Evolutionary conservation across 768 basidiomycete species (phyloP), one percentile per base, ranked within the genome.

Genomic region (Suillus bovinus): DNA sequence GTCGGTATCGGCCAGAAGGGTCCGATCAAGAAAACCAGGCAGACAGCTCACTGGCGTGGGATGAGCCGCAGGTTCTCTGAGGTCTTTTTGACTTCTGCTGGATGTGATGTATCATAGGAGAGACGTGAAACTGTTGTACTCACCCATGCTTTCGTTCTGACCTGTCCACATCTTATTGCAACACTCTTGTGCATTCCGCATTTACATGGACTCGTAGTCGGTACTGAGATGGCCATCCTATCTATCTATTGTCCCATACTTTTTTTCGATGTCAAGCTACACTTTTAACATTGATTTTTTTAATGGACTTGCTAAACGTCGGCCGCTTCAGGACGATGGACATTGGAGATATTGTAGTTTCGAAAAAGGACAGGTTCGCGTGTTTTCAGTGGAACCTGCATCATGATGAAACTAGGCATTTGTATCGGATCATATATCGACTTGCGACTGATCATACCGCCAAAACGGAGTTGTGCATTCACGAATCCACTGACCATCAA

Each of bases 51-150:
- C 27, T 52, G 22, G 61, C 64, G 22, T 70, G 68, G 69, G 33
- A 52, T 24, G 66, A 58, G 5, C 64, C 63, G 29, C 58, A 38
- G 41, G 69, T 64, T 33, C 14, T 69, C 74, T 62, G 77, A 76
- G 64, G 64, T 64, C 53, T 66, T 49, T 58, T 52, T 64, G 50
- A 31, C 11, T n/a, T 11, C 29, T 29, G 3, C 29, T 29, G 2
- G 50, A 31, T 52, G 17, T 58, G 57, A 38, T 68, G 47, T 67
- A 66, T 66, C 61, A 41, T 70, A 62, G 22, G 44, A 57, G 50
- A 50, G 34, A 27, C 50, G 29, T 34, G 36, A 11, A 31, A 41
- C 57, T 64, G 61, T 64, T 64, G 64, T 64, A 64, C 63, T 62
- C 52, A 53, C 27, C 42, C 29, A 33, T 62, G 31, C 58, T 59